Evolutionary conservation across 176 grass and related monocot species (phyloP).

Genomic region (Pharus latifolius): DNA sequence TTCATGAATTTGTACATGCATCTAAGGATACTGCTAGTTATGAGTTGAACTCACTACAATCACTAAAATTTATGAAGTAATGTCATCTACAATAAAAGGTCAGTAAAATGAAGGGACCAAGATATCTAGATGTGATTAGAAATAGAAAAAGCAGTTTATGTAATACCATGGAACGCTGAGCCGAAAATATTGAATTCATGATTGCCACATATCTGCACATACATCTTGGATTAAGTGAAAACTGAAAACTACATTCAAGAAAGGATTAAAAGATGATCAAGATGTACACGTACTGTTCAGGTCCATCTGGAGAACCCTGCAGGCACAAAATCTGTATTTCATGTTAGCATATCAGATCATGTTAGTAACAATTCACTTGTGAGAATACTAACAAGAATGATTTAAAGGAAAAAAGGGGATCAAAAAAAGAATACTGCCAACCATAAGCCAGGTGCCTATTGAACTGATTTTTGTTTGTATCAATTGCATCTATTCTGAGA

Average conservation of each 20-base stretch:
- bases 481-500: not conserved
- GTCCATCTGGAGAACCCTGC: slow-evolving; percentile 93
- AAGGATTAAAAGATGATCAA: not conserved
- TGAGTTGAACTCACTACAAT: not conserved
- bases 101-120: not conserved
- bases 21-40: not conserved
- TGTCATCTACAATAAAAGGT: not conserved
- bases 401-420: not conserved
- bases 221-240: slow-evolving; percentile 13
- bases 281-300: slow-evolving; percentile 69
- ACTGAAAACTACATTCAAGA: not conserved
- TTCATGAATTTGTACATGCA: not conserved
- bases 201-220: slow-evolving; percentile 84
- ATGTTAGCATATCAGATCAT: slow-evolving; percentile 19
- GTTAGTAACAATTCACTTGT: slow-evolving; percentile 7
- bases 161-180: slow-evolving; percentile 79
- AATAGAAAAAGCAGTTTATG: not conserved
- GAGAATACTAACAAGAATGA: not conserved
- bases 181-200: slow-evolving; percentile 99
- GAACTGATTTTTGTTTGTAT: not conserved
- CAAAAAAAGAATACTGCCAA: not conserved
- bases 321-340: slow-evolving; percentile 76
- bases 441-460: not conserved
- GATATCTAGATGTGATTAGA: not conserved
- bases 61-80: not conserved